Evolutionary conservation across 805 yeast genomes (phyloP).

Genomic region (Yamadazyma ubonensis): DNA sequence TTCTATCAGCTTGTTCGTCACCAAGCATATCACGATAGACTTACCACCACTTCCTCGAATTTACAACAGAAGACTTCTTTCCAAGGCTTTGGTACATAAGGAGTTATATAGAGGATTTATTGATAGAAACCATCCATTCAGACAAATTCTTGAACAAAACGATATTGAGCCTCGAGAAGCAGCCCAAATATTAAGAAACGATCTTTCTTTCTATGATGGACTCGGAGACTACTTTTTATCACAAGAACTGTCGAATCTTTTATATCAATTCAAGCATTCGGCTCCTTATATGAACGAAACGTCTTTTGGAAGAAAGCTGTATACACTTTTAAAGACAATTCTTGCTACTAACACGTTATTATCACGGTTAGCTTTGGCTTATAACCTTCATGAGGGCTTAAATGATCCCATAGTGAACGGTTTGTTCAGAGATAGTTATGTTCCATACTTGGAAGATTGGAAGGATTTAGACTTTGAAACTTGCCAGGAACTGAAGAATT

Average conservation of each 20-base stretch:
- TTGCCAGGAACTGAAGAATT: slow-evolving; percentile 10
- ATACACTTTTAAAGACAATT: slow-evolving; percentile 27
- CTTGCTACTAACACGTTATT: slow-evolving; percentile 39
- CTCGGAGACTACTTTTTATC: slow-evolving; percentile 42
- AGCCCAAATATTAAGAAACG: slow-evolving; percentile 27
- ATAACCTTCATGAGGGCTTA: slow-evolving; percentile 34
- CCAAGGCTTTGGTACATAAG: slow-evolving; percentile 38
- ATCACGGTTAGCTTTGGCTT: slow-evolving; percentile 34
- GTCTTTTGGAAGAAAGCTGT: slow-evolving; percentile 27
- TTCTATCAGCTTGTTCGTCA: slow-evolving; percentile 23
- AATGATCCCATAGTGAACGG: slow-evolving; percentile 28
- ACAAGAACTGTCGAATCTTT: slow-evolving; percentile 33
- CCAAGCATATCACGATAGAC: slow-evolving; percentile 22
- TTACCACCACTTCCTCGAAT: slow-evolving; percentile 38
- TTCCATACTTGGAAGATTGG: slow-evolving; percentile 23
- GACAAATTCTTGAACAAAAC: slow-evolving; percentile 17
- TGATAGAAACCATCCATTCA: slow-evolving; percentile 27
- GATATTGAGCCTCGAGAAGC: slow-evolving; percentile 22
- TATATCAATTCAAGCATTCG: slow-evolving; percentile 26
- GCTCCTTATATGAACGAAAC: slow-evolving; percentile 17
- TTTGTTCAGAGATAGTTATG: slow-evolving; percentile 25
- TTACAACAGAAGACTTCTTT: slow-evolving; percentile 26
- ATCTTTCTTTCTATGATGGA: slow-evolving; percentile 40
- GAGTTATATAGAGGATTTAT: slow-evolving; percentile 34
- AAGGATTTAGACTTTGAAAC: slow-evolving; percentile 14